phyloP scores from a whole-genome alignment of 1,284 basidiomycete genomes.

The Mycena citricolor region DNA sequence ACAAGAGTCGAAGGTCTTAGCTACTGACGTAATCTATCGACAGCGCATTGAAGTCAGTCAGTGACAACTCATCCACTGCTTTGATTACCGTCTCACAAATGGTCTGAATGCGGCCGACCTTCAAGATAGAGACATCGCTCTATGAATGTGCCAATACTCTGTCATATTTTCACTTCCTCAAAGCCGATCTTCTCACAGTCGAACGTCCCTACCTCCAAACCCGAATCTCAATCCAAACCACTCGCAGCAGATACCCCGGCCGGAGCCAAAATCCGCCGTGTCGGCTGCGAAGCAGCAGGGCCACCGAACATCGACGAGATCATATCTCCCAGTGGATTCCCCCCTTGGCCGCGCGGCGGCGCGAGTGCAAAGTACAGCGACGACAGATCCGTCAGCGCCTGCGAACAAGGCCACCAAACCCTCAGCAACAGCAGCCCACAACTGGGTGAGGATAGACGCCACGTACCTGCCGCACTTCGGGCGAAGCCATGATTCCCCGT shows the following conservation, averaged over 20 bases:
- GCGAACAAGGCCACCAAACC: constrained; percentile 1
- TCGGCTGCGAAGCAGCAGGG: constrained; percentile 35
- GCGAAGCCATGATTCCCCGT: constrained; percentile 59
- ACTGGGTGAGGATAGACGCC: no score
- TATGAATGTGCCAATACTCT: no score
- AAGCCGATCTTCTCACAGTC: no score
- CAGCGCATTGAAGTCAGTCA: no score
- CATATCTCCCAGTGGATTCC: constrained; percentile 83
- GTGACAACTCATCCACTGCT: no score
- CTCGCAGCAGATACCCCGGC: constrained; percentile 20
- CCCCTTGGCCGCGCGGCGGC: constrained; percentile 63
- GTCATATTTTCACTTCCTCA: no score
- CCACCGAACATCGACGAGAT: constrained; percentile 81
- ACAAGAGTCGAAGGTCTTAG: no score
- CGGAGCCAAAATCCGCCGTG: constrained; percentile 37
- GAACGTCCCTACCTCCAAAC: no score
- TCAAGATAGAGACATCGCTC: no score
- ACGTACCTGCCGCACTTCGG: constrained; percentile 76
- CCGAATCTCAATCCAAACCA: constrained; percentile 14
- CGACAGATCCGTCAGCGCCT: constrained; percentile 58
- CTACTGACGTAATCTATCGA: no score
- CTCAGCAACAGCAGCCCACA: constrained; percentile 1
- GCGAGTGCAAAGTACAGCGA: constrained; percentile 82
- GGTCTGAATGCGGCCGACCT: no score
- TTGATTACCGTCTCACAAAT: no score